Evolutionary conservation across 2,329 filamentous ascomycete species (phyloP).

Genomic region (Fusarium sambucinum): DNA sequence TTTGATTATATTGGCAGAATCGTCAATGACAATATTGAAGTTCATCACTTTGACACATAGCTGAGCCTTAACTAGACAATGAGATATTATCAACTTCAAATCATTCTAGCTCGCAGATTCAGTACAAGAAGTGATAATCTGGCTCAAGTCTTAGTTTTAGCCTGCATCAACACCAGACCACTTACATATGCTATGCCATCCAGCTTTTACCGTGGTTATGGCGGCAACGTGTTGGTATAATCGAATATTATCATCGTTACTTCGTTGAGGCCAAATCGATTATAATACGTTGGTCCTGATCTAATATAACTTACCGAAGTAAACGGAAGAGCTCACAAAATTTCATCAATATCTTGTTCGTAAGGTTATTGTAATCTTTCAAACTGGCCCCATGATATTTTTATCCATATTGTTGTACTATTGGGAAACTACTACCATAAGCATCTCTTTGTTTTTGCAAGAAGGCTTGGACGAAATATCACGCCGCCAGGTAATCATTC

Average conservation of each 20-base stretch:
- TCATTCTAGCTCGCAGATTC: neutral
- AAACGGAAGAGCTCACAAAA: neutral
- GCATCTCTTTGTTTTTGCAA: too few relatives aligned
- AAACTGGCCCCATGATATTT: too few relatives aligned
- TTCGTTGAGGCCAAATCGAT: neutral
- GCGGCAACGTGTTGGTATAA: neutral
- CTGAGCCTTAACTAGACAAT: neutral
- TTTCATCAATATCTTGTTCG: neutral
- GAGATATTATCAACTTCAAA: neutral
- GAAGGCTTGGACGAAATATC: too few relatives aligned
- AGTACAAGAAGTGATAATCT: neutral
- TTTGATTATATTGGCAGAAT: neutral
- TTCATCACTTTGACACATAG: neutral
- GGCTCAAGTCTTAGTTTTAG: neutral
- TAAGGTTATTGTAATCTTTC: neutral
- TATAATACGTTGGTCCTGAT: neutral
- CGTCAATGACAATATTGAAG: constrained; percentile 10
- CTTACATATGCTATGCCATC: neutral
- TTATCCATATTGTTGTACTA: too few relatives aligned
- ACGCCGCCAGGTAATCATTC: neutral
- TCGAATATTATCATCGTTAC: too few relatives aligned
- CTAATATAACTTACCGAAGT: neutral
- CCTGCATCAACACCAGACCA: too few relatives aligned
- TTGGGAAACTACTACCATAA: too few relatives aligned
- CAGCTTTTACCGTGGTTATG: neutral